A percentile compares a stretch with the other conserved stretches of the same genome.
Conservation (phyloP, 78 protist species). For the Dictyostelium purpureum region DNA sequence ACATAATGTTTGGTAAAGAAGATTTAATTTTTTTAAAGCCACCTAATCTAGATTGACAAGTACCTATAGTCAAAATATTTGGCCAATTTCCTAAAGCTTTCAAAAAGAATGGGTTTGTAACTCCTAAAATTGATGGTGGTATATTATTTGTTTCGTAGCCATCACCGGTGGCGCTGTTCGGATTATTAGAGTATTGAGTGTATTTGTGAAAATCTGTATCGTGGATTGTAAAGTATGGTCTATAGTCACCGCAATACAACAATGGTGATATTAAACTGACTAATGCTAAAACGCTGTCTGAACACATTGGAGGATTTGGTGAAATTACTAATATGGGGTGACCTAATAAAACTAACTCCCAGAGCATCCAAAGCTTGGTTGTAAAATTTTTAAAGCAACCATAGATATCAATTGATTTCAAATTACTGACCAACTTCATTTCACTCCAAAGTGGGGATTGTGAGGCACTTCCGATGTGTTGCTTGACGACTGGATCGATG, state of each 20-base stretch:
- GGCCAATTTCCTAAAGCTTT: conserved; percentile 87
- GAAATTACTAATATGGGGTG: conserved; percentile 83
- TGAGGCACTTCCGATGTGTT: background rate
- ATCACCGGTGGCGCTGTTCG: no score
- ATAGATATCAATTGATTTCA: conserved; percentile 67
- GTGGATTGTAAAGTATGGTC: conserved; percentile 89
- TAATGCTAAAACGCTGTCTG: conserved; percentile 77
- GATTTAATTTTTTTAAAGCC: conserved; percentile 28
- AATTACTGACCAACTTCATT: conserved; percentile 48
- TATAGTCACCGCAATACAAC: conserved; percentile 73
- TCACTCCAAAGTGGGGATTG: background rate
- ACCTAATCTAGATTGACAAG: conserved; percentile 20
- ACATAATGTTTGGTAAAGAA: conserved; percentile 19
- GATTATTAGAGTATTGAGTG: conserved; percentile 2
- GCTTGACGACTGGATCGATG: conserved; percentile 45
- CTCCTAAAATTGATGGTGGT: conserved; percentile 82
- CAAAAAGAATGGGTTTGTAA: conserved; percentile 85
- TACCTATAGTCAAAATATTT: conserved; percentile 56
- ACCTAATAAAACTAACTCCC: conserved; percentile 85
- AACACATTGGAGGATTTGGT: conserved; percentile 55
- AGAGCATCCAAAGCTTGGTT: conserved; percentile 75
- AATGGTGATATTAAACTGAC: conserved; percentile 78
- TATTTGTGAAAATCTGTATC: conserved; percentile 81
- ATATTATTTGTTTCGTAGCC: background rate
- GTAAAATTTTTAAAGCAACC: conserved; percentile 37